Evolutionary conservation across 306 rosid genomes (phyloP).

Genomic region (Acacia confusa): DNA sequence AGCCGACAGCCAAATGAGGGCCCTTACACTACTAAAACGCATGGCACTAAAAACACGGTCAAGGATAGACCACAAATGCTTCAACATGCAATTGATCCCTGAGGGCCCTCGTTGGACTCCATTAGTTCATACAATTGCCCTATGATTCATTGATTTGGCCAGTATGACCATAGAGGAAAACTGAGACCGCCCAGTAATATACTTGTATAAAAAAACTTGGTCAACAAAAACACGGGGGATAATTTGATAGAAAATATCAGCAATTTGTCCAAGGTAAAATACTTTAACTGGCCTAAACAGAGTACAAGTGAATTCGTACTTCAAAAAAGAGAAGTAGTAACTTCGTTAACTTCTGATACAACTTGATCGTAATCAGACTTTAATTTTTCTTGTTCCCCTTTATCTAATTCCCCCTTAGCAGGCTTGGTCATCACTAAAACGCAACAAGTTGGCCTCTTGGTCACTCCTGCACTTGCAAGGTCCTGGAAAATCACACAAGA

Average conservation of each 20-base stretch:
- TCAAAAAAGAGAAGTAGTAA: slow-evolving; percentile 64
- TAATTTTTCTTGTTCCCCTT: slow-evolving; percentile 73
- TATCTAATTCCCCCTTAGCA: slow-evolving; percentile 65
- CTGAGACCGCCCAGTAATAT: background rate
- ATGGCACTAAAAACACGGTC: background rate
- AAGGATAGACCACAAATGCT: background rate
- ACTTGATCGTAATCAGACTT: slow-evolving; percentile 70
- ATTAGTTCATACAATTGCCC: background rate
- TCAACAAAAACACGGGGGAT: background rate
- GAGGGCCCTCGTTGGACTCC: background rate
- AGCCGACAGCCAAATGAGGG: background rate
- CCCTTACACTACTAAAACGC: background rate
- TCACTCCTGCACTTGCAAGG: slow-evolving; percentile 89
- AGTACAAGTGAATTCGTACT: slow-evolving; percentile 8
- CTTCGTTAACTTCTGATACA: slow-evolving; percentile 59
- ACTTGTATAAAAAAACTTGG: background rate
- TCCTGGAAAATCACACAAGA: slow-evolving; percentile 49
- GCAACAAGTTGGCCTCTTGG: slow-evolving; percentile 98
- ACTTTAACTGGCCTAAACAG: slow-evolving; percentile 11
- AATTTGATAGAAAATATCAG: slow-evolving; percentile 13
- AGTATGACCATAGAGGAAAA: background rate
- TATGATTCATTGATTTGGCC: background rate
- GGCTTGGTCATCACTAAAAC: slow-evolving; percentile 84
- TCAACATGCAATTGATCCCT: background rate
- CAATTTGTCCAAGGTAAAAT: slow-evolving; percentile 14